These are phyloP conservation scores for Saksenaea oblongispora DNA, from an alignment of 371 early-diverging fungal genomes.

Conservation along the genomic window DNA sequence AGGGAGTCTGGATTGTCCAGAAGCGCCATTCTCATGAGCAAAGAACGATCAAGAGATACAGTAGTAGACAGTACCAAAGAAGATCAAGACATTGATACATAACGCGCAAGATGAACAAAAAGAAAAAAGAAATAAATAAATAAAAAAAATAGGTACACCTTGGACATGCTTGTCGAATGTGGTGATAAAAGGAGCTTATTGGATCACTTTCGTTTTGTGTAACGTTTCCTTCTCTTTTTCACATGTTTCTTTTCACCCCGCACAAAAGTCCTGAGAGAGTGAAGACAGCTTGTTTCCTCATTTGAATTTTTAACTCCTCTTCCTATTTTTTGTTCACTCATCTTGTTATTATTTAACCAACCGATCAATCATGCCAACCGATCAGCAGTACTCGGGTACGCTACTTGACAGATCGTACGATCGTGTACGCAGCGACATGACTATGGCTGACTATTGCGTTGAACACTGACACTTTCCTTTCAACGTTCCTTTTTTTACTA, in stretches of 20 bases:
- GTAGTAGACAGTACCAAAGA: not conserved
- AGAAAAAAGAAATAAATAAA: too few relatives aligned
- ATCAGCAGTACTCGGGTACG: conserved; percentile 1
- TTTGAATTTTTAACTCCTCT: not conserved
- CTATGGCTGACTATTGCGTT: not conserved
- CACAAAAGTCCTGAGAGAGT: not conserved
- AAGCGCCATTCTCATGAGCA: not conserved
- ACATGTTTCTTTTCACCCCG: conserved; percentile 1
- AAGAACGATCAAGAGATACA: not conserved
- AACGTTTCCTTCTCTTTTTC: not conserved
- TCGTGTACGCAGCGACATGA: conserved; percentile 1
- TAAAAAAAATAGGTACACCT: too few relatives aligned
- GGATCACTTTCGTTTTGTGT: not conserved
- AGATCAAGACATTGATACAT: not conserved
- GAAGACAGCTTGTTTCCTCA: conserved; percentile 3
- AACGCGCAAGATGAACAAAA: not conserved
- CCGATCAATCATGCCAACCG: not conserved
- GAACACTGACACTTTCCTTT: not conserved
- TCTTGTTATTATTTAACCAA: not conserved
- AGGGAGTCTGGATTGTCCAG: not conserved
- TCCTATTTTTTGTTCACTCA: not conserved
- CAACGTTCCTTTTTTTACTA: not conserved
- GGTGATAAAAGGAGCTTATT: not conserved
- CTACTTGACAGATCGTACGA: not conserved
- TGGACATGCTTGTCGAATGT: too few relatives aligned